Evolutionary conservation across 2,329 filamentous ascomycete species (phyloP).

Genomic region (Colletotrichum sp.): DNA sequence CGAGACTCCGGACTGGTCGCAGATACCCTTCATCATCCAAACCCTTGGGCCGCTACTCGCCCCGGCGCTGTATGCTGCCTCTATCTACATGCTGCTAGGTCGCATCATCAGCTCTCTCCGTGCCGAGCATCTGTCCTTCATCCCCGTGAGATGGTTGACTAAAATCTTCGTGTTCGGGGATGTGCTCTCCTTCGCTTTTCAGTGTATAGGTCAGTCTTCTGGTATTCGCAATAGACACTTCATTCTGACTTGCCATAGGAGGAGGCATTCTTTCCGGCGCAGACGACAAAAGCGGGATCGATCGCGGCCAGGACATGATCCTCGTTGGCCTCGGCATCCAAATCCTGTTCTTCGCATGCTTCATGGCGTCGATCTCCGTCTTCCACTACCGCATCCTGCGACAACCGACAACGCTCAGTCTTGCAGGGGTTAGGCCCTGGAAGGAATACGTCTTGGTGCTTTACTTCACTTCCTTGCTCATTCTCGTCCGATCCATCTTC

Average conservation of each 20-base stretch:
- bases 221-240: rapidly evolving
- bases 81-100: background rate
- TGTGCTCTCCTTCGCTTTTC: background rate
- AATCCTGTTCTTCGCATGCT: background rate
- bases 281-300: background rate
- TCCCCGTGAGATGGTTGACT: background rate
- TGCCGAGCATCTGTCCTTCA: background rate
- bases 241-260: background rate
- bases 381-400: background rate
- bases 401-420: background rate
- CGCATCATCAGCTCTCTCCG: background rate
- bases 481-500: background rate
- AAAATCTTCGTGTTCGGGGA: background rate
- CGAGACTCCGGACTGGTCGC: background rate
- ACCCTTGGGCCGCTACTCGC: background rate
- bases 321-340: background rate
- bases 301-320: background rate
- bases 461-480: background rate
- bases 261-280: background rate
- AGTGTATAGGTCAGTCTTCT: background rate
- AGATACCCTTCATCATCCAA: background rate
- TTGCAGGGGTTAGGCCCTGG: background rate
- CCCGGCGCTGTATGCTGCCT: background rate
- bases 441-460: background rate
- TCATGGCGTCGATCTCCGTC: background rate